Base-by-base conservation (phyloP, 441 rosid genomes). In the Hypseocharis bilobata region DNA sequence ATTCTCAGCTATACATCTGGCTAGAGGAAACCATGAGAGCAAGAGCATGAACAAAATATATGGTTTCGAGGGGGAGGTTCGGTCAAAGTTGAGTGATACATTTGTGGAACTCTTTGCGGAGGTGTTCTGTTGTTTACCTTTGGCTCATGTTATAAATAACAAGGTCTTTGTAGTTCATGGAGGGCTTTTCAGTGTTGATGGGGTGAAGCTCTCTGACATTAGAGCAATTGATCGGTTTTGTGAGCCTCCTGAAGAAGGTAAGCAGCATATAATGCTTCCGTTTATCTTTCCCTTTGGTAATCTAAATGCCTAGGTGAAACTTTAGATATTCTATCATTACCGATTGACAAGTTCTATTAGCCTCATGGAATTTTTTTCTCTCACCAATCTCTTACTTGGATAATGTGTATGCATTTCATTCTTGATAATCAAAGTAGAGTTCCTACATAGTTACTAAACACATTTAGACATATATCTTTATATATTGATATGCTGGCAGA, bases 161-260 rank as follows among this genome's bases (percentile, higher is more conserved):
- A 93, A 91, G 82, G 77, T 91, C 29, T 87, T 93, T 1, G 92
- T 91, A 44, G 97, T 91, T 63, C 99, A 93, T 78, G 99, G 97
- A 74, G 99, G 97, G 64, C 95, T 93, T 65, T 93, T 93, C 69
- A 93, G 97, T 76, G 87, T 84, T 10, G 99, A 93, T 40, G 99
- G 97, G 40, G 97, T 93, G 62, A 91, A 91, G 72, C 87, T 93
- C 45, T 83, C 93, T 4, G 96, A 91, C 63, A 91, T 93, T 68
- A 80, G 72, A 76, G 88, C 90, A 52, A 84, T 93, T 29, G 87
- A 93, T 75, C 79, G 99, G 23, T 91, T 93, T 76, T 86, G 96
- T 60, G 99, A 93, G 82, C 99, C 99, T 75, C 96, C 96, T 0
- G 97, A 93, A 80, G 99, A 93, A 88, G 98, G 98, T 92, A 77